Evolutionary conservation across 108 stramenopile genomes (phyloP).

Genomic region (Schizochytrium sp.): DNA sequence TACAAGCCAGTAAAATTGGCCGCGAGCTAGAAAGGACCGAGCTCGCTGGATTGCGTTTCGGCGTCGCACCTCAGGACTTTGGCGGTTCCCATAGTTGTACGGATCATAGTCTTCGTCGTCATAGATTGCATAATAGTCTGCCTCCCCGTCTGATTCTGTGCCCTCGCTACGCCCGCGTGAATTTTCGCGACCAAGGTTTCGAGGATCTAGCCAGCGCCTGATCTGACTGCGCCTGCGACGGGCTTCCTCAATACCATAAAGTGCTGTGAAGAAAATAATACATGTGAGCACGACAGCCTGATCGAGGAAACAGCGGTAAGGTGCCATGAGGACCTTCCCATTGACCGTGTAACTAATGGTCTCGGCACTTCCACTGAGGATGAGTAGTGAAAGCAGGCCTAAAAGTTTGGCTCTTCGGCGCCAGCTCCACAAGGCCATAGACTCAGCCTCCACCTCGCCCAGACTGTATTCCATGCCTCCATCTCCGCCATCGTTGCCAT

Average conservation of each 20-base stretch:
- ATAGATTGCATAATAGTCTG: not conserved
- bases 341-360: constrained; percentile 47
- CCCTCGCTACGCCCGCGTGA: not conserved
- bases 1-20: constrained; percentile 36
- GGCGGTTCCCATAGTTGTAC: not conserved
- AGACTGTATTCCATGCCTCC: not conserved
- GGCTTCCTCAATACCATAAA: not conserved
- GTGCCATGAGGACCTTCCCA: constrained; percentile 42
- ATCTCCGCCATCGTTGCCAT: too few relatives aligned
- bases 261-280: constrained; percentile 45
- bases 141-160: not conserved
- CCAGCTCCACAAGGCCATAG: constrained; percentile 13
- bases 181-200: not conserved
- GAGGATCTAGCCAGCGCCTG: not conserved
- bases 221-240: not conserved
- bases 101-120: not conserved
- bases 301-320: constrained; percentile 55
- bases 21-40: not conserved
- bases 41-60: not conserved
- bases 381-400: not conserved
- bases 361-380: constrained; percentile 17
- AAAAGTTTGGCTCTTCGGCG: not conserved
- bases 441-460: not conserved
- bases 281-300: constrained; percentile 44
- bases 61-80: not conserved